Base-by-base conservation (phyloP, 495 filamentous ascomycete species). In the Cryomyces minteri region DNA sequence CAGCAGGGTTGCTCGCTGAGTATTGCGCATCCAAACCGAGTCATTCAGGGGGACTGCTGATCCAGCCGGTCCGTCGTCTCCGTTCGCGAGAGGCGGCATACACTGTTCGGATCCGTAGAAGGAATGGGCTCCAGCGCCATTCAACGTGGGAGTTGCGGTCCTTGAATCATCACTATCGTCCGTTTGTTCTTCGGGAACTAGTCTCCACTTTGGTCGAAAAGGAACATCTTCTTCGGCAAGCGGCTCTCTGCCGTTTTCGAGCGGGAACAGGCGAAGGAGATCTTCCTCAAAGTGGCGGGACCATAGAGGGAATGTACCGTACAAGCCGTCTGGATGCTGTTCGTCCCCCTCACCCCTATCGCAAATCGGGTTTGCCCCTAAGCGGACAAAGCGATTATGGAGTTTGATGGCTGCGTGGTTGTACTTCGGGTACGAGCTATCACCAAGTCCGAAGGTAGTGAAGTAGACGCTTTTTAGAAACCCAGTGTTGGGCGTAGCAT, bases 341-440 rank as follows among this genome's bases (percentile, higher is more conserved):
- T 94, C 86, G 58, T 99, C 92, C 36, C 77, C 84, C 58, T 96
- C 90, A 2, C 83, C 88, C 38, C 77, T 68, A 25, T 74, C 73
- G 52, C 79, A 80, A 49, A 87, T 70, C 46, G 88, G 79, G 39
- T 70, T 68, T 5, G 84, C 92, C 1, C 90, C 87, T 5, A 99
- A 70, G 58, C 96, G 90, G 34, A 80, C 52, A 28, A 99, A 69
- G 37, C 90, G 72, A 54, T 84, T 88, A 58, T 84, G 76, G 31
- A 99, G 65, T 64, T 94, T 96, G 39, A 85, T 72, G 30, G 77
- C 77, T 18, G 88, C 87, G 78, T 82, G 93, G 64, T 96, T 96
- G 65, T 69, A 88, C 82, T 88, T 85, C 4, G 78, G 73, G 71
- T 99, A 99, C 3, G 85, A 90, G 53, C 80, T 93, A 62, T 99